Evolutionary conservation across 345 rosid species (phyloP).

Genomic region (Excoecaria agallocha): DNA sequence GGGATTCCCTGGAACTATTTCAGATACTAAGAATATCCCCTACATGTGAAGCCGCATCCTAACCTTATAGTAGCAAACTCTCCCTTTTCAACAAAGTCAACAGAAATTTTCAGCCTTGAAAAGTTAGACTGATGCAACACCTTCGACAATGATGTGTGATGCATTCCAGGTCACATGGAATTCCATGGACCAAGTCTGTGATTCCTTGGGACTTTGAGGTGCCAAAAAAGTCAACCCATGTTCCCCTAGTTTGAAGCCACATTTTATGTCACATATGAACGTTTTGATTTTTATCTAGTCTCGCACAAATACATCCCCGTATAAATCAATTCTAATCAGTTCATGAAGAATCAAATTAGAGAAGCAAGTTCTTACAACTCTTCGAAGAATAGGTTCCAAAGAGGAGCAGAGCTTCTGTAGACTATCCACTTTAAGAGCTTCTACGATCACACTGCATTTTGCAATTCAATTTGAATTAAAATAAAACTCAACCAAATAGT

Average conservation of each 20-base stretch:
- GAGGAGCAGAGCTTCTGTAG: conserved; percentile 97
- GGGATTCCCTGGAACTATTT: not conserved
- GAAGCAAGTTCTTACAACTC: conserved; percentile 66
- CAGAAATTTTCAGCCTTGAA: not conserved
- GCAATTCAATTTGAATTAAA: not conserved
- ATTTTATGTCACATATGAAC: not conserved
- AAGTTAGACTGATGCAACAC: not conserved
- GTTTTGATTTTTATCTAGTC: not conserved
- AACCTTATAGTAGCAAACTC: not conserved
- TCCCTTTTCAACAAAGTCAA: not conserved
- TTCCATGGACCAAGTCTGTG: not conserved
- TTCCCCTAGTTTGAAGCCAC: not conserved
- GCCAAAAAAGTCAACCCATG: not conserved
- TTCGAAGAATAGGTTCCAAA: conserved; percentile 92
- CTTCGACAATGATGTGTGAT: not conserved
- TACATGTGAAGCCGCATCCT: not conserved
- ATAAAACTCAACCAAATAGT: not conserved
- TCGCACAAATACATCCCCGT: too few species aligned
- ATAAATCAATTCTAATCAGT: not conserved
- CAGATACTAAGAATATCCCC: not conserved
- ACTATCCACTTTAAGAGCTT: conserved; percentile 95
- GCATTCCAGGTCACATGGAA: not conserved
- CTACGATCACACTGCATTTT: conserved; percentile 78
- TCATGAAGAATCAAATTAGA: not conserved
- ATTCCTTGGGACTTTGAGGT: not conserved